Evolutionary conservation across 108 stramenopile genomes (phyloP).

Genomic region (Nannochloropsis salina): DNA sequence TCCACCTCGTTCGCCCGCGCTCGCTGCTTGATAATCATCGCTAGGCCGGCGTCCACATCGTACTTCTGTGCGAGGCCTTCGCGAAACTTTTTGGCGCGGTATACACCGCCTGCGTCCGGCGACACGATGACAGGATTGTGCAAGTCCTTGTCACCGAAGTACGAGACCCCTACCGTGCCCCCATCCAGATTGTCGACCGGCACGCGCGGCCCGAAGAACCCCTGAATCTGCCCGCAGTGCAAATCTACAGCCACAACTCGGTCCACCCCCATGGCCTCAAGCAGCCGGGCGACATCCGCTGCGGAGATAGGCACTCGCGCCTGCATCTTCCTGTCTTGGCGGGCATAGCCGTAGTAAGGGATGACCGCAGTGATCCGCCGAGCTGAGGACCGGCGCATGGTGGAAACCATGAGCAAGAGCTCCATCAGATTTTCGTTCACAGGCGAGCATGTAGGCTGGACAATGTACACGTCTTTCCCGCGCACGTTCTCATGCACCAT

Average conservation of each 20-base stretch:
- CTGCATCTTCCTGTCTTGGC: conserved; percentile 98
- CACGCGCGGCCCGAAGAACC: conserved; percentile 78
- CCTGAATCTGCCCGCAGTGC: conserved; percentile 99
- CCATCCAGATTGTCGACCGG: conserved; percentile 99
- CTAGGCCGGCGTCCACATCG: conserved; percentile 88
- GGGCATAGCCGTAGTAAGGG: conserved; percentile 97
- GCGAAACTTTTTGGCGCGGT: conserved; percentile 98
- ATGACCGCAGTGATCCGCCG: conserved; percentile 94
- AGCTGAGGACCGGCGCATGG: conserved; percentile 85
- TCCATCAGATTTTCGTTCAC: conserved; percentile 98
- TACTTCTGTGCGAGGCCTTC: conserved; percentile 87
- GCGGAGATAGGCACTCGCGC: conserved; percentile 98
- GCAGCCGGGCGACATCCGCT: conserved; percentile 94
- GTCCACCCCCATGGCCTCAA: conserved; percentile 92
- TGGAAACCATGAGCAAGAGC: conserved; percentile 91
- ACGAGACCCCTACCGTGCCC: conserved; percentile 91
- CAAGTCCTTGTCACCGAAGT: conserved; percentile 96
- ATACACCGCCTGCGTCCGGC: conserved; percentile 99
- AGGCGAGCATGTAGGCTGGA: conserved; percentile 94
- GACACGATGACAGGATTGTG: conserved; percentile 97
- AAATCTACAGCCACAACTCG: conserved; percentile 81
- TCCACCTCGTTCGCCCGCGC: conserved; percentile 81
- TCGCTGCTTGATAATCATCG: conserved; percentile 99
- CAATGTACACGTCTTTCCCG: conserved; percentile 93
- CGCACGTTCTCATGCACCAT: conserved; percentile 95